phyloP scores from a whole-genome alignment of 805 yeast species.

The Metschnikowia lochheadii region DNA sequence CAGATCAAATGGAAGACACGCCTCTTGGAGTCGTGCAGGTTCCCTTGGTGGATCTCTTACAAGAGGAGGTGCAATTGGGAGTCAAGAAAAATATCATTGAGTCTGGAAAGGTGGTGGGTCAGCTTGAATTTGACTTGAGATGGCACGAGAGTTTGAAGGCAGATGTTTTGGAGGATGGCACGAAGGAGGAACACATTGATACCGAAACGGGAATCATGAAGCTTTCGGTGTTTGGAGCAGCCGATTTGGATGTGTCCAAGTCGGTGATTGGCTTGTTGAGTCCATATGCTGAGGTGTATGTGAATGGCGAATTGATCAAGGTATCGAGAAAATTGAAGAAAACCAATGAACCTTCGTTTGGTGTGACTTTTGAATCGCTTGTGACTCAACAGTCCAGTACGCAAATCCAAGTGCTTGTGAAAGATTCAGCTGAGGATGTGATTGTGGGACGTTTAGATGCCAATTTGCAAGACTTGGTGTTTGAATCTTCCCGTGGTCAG shows the following conservation, averaged over 20 bases:
- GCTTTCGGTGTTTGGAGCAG: slow-evolving; percentile 56
- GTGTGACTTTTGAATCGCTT: slow-evolving; percentile 56
- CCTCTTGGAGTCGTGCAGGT: slow-evolving; percentile 46
- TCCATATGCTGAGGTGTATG: slow-evolving; percentile 64
- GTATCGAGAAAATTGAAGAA: slow-evolving; percentile 59
- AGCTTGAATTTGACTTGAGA: slow-evolving; percentile 51
- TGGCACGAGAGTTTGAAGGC: slow-evolving; percentile 49
- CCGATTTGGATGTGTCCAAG: slow-evolving; percentile 48
- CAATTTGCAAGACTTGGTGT: slow-evolving; percentile 50
- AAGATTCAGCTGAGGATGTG: slow-evolving; percentile 54
- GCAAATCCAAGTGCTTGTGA: slow-evolving; percentile 51
- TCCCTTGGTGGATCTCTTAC: slow-evolving; percentile 57
- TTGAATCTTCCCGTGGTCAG: slow-evolving; percentile 47
- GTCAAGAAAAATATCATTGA: slow-evolving; percentile 42
- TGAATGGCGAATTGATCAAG: slow-evolving; percentile 54
- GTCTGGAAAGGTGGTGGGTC: slow-evolving; percentile 56
- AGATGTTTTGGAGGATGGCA: slow-evolving; percentile 44
- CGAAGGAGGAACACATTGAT: slow-evolving; percentile 47
- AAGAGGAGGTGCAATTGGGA: slow-evolving; percentile 44
- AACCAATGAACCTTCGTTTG: slow-evolving; percentile 73
- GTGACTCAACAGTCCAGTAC: slow-evolving; percentile 58
- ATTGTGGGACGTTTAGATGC: slow-evolving; percentile 52
- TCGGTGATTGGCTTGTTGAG: slow-evolving; percentile 52
- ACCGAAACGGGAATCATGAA: slow-evolving; percentile 74
- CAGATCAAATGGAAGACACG: slow-evolving; percentile 52